Evolutionary conservation across 495 filamentous ascomycete genomes (phyloP).

Genomic region (Tuber melanosporum): DNA sequence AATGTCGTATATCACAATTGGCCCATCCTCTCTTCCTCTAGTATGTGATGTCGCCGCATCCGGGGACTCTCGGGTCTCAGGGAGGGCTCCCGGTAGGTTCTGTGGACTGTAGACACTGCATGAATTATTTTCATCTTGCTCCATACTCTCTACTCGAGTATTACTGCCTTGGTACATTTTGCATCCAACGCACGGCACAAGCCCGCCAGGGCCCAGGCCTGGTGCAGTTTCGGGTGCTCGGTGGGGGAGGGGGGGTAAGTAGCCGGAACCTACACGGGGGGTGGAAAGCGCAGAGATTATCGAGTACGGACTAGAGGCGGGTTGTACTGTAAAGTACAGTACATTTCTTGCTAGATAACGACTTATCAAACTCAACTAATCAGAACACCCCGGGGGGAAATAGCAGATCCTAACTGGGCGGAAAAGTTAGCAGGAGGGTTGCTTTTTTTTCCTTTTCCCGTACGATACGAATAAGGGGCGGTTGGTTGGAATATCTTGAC

Average conservation of each 20-base stretch:
- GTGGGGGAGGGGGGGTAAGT: not conserved
- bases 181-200: not conserved
- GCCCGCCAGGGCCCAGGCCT: not conserved
- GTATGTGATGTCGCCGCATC: not conserved
- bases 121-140: not conserved
- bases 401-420: not conserved
- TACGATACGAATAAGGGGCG: not conserved
- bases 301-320: not conserved
- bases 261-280: not conserved
- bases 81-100: not conserved
- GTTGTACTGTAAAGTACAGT: not conserved
- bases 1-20: conserved; percentile 1
- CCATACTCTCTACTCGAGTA: not conserved
- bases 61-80: not conserved
- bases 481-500: not conserved
- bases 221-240: not conserved
- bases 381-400: not conserved
- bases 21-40: not conserved
- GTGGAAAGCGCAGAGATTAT: not conserved
- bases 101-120: not conserved
- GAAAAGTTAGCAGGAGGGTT: not conserved
- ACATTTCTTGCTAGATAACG: not conserved
- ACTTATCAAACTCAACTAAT: not conserved
- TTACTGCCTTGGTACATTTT: not conserved
- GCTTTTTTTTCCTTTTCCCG: not conserved